phyloP scores from a whole-genome alignment of 1,284 basidiomycete species.

The Neonothopanus nambi region DNA sequence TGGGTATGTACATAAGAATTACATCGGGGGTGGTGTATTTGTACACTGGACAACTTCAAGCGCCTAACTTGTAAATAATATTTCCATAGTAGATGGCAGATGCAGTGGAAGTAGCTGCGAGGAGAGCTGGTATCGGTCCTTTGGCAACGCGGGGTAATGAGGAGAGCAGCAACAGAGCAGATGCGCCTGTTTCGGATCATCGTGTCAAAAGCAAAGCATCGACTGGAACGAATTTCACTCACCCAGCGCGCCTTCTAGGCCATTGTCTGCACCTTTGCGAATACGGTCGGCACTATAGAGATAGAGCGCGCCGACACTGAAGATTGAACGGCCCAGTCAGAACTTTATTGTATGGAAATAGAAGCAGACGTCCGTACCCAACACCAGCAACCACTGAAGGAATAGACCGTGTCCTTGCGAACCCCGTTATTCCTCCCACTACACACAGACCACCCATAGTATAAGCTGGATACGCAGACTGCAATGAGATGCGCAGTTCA shows the following conservation, averaged over 20 bases:
- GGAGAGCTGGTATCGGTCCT: slow-evolving; percentile 73
- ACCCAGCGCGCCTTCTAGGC: slow-evolving; percentile 78
- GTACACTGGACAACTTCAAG: neutral
- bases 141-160: slow-evolving; percentile 74
- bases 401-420: slow-evolving; percentile 65
- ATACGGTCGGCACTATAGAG: slow-evolving; percentile 76
- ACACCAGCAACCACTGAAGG: slow-evolving; percentile 83
- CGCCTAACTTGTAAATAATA: slow-evolving; percentile 9
- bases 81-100: slow-evolving; percentile 75
- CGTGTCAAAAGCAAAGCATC: neutral
- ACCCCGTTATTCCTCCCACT: slow-evolving; percentile 76
- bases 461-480: slow-evolving; percentile 84
- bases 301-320: slow-evolving; percentile 75
- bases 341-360: neutral
- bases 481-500: neutral
- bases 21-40: neutral
- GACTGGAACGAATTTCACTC: slow-evolving; percentile 26
- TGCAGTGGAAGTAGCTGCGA: slow-evolving; percentile 63
- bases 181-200: slow-evolving; percentile 55
- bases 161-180: slow-evolving; percentile 75
- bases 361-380: slow-evolving; percentile 48
- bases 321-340: neutral
- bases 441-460: slow-evolving; percentile 78
- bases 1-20: neutral
- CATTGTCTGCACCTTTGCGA: slow-evolving; percentile 68